Percentiles rank a stretch among this genome's conserved stretches.
phyloP scores from a whole-genome alignment of 495 filamentous ascomycete species.

The Aspergillus avenaceus region DNA sequence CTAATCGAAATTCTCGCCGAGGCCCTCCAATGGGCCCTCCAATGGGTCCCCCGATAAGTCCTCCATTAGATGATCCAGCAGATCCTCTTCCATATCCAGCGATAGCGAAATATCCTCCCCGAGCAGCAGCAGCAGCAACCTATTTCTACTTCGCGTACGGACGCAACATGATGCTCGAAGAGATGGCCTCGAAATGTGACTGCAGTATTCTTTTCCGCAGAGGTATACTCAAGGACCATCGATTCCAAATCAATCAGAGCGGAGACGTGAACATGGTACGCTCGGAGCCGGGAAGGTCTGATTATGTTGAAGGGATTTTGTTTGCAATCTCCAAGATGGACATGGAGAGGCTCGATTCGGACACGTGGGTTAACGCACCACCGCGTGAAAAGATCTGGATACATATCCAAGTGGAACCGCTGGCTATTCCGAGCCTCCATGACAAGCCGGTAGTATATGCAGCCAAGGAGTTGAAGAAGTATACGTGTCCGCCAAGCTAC shows the following conservation, averaged over 20 bases:
- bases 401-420: not conserved
- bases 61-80: too few species aligned
- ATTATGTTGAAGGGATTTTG: slow-evolving; percentile 3
- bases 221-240: not conserved
- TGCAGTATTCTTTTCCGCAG: not conserved
- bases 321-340: not conserved
- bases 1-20: too few species aligned
- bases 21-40: too few species aligned
- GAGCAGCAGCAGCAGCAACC: too few species aligned
- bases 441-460: not conserved
- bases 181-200: slow-evolving; percentile 4
- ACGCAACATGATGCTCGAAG: slow-evolving; percentile 4
- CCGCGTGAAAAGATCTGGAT: not conserved
- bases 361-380: not conserved
- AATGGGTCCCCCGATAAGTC: too few species aligned
- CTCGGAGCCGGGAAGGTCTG: not conserved
- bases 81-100: too few species aligned
- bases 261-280: slow-evolving; percentile 3
- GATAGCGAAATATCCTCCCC: too few species aligned
- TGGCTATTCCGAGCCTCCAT: not conserved
- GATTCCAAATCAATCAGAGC: slow-evolving; percentile 4
- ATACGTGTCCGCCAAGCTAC: not conserved
- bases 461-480: not conserved
- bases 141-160: slow-evolving; percentile 9
- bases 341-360: not conserved